Conservation (phyloP, 768 basidiomycete species). For the Leccinum broughii region DNA sequence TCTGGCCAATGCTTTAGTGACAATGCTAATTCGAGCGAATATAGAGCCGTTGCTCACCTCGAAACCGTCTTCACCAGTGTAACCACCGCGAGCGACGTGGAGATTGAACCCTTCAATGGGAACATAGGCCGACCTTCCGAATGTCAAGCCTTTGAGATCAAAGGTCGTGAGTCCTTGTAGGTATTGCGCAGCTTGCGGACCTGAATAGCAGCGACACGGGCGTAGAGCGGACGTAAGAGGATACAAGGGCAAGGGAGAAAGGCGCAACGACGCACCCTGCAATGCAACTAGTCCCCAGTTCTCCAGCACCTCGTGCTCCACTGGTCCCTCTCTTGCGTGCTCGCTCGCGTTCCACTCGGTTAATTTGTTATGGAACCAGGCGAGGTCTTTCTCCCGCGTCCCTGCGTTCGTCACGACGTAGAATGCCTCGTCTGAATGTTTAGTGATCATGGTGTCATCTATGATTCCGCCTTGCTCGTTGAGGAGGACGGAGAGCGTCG, state of each 20-base stretch:
- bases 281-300: slow-evolving; percentile 88
- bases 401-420: slow-evolving; percentile 98
- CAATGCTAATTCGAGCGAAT: background rate
- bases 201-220: slow-evolving; percentile 34
- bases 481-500: slow-evolving; percentile 86
- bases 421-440: slow-evolving; percentile 74
- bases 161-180: slow-evolving; percentile 75
- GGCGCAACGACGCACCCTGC: slow-evolving; percentile 60
- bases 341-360: slow-evolving; percentile 75
- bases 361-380: slow-evolving; percentile 71
- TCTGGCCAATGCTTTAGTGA: slow-evolving; percentile 43
- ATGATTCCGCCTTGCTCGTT: slow-evolving; percentile 93
- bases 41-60: slow-evolving; percentile 52
- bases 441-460: slow-evolving; percentile 92
- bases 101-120: slow-evolving; percentile 61
- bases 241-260: background rate
- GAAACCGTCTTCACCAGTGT: slow-evolving; percentile 99
- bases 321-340: slow-evolving; percentile 51
- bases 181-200: slow-evolving; percentile 79
- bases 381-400: slow-evolving; percentile 74
- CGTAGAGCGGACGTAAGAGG: background rate
- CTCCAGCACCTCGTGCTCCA: slow-evolving; percentile 80
- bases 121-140: slow-evolving; percentile 82
- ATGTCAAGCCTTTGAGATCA: slow-evolving; percentile 73
- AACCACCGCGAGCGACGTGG: slow-evolving; percentile 92